These are phyloP conservation scores for Apophysomyces sp. DNA, from an alignment of 371 early-diverging fungal genomes.

Conservation along the genomic window DNA sequence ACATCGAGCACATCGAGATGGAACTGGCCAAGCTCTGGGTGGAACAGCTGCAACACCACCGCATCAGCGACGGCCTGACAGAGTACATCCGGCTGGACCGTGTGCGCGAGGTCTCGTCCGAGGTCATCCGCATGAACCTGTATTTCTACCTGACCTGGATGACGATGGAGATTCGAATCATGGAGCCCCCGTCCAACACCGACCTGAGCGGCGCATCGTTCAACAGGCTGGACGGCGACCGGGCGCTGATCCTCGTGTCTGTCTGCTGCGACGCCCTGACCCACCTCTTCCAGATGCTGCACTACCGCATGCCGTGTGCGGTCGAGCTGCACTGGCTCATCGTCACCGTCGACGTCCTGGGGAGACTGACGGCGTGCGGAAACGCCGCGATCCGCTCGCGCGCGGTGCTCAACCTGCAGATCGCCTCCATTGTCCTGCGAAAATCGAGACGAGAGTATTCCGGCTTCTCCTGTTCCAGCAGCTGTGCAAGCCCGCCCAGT, in stretches of 20 bases:
- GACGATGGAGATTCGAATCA: conserved; percentile 28
- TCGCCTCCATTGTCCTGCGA: background rate
- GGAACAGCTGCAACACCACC: conserved; percentile 19
- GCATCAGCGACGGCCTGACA: conserved; percentile 28
- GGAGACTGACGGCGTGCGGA: conserved; percentile 19
- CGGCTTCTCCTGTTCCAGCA: no score
- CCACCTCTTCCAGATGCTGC: conserved; percentile 29
- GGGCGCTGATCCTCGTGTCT: conserved; percentile 39
- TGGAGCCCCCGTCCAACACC: conserved; percentile 27
- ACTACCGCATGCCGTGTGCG: conserved; percentile 26
- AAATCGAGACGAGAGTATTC: background rate
- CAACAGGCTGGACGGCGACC: conserved; percentile 31
- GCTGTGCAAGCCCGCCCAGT: background rate
- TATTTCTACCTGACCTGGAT: conserved; percentile 37
- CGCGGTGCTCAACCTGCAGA: conserved; percentile 23
- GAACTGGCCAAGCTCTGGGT: conserved; percentile 37
- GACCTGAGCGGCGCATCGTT: conserved; percentile 24
- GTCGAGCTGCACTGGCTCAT: conserved; percentile 41
- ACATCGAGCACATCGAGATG: conserved; percentile 29
- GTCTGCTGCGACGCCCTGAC: conserved; percentile 40
- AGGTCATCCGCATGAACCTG: conserved; percentile 26
- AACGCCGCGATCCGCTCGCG: conserved; percentile 28
- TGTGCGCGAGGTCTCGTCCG: conserved; percentile 12
- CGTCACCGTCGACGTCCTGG: conserved; percentile 32
- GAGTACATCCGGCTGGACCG: conserved; percentile 35